Base-by-base conservation (phyloP, 805 yeast genomes). In the Candida parachauliodes region DNA sequence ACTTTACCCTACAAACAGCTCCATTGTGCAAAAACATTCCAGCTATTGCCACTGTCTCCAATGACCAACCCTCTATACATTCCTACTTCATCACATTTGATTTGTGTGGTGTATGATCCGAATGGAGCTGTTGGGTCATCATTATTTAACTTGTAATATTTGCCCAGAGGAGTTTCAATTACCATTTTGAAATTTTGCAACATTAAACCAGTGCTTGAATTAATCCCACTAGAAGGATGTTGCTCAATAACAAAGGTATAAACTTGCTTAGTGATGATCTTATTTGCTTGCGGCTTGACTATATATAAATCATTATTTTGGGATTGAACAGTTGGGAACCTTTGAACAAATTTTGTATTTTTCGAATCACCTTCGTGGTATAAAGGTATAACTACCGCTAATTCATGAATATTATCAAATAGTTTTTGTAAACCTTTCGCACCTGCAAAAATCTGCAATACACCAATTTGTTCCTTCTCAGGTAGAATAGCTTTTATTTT, bases 1-100 rank as follows among this genome's bases (percentile, higher is more conserved):
- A n/a, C n/a, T n/a, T n/a, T n/a, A n/a, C n/a, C n/a, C n/a, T n/a
- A n/a, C 4, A 28, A 22, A 11, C 15, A 12, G 28, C 28, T 26
- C 98, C 98, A 91, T 59, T 88, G 96, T 10, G 95, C 88, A 61
- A 86, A 88, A 3, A 85, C 87, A 50, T 88, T 83, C 87, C 95
- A 86, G 37, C 88, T 81, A 38, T 72, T 72, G 3, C 85, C 86
- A 28, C 80, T 76, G 45, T 87, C 91, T 8, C 87, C 82, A 27
- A 83, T 76, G 0, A 87, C 87, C 32, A 89, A 72, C 1, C 88
- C 91, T 40, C 89, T 73, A 87, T 96, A 93, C 12, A 72, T 56
- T 2, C 98, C 98, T 1, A 62, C 56, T 54, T 89, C 96, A 43
- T 72, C 74, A 40, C 87, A 68, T 41, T 74, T 74, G 17, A 83